Conservation (phyloP, 805 yeast species). For the Sugiyamaella mastotermitis region DNA sequence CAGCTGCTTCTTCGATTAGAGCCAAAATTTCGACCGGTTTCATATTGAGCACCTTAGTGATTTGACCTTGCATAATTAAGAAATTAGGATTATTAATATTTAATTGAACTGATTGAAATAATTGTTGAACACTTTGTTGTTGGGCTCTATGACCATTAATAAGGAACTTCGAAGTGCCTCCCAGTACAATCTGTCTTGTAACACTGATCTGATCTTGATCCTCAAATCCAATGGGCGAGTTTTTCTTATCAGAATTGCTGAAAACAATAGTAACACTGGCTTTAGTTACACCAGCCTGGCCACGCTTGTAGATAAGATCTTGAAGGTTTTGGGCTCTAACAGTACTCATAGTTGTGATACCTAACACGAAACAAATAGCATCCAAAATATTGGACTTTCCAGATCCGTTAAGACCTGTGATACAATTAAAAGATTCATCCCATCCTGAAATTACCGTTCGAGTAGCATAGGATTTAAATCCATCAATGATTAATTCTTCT, state of each 20-base stretch:
- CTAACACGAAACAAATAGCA: conserved; percentile 97
- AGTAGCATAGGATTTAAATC: conserved; percentile 95
- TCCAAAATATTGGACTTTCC: conserved; percentile 96
- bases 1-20: conserved; percentile 96
- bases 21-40: conserved; percentile 85
- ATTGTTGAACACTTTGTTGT: conserved; percentile 81
- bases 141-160: conserved; percentile 96
- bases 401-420: conserved; percentile 95
- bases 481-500: conserved; percentile 95
- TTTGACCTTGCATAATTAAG: conserved; percentile 97
- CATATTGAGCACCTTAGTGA: conserved; percentile 96
- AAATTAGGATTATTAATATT: conserved; percentile 97
- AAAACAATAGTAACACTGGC: conserved; percentile 96
- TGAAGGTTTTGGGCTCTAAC: conserved; percentile 91
- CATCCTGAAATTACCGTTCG: conserved; percentile 92
- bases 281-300: conserved; percentile 96
- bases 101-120: conserved; percentile 91
- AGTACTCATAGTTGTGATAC: conserved; percentile 89
- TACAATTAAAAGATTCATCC: conserved; percentile 96
- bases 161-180: conserved; percentile 86
- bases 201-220: conserved; percentile 74
- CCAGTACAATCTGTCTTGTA: conserved; percentile 83
- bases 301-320: conserved; percentile 92
- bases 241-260: conserved; percentile 70
- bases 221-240: conserved; percentile 85